Evolutionary conservation across 352 stramenopile species (phyloP), one percentile per base, ranked within the genome.

Genomic region (Phytophthora podocarpi): DNA sequence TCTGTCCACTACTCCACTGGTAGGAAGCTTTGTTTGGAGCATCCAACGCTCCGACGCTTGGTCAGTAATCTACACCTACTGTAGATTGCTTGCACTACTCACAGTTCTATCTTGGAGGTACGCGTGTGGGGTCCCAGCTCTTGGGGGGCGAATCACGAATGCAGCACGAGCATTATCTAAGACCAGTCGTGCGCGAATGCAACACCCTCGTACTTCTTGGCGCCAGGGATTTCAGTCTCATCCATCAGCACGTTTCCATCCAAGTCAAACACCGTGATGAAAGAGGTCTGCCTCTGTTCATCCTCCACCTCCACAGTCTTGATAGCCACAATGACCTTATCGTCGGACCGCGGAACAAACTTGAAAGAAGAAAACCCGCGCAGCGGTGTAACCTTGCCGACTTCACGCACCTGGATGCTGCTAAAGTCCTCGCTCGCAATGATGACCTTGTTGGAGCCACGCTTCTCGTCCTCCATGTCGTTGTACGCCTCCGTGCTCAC

Each of bases 401-500:
- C 76, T 18, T 90, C 76, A 26, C 82, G 65, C 45, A 97, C 86
- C 24, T 93, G 59, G 27, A 97, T 85, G 36, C 67, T 77, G 46
- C 79, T 91, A 49, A 98, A 98, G 64, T 97, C 84, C 54, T 97
- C 89, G 31, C 87, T 92, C 12, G 88, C 88, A 58, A 97, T 79
- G 8, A 98, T 75, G 26, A 98, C 52, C 67, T 95, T 87, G 69
- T 98, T 97, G 15, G 85, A 93, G 30, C 91, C 91, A 32, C 89
- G 85, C 48, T 75, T 89, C 70, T 99, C 98, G 67, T 99, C 98
- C 39, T 89, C 50, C 50, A 93, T 86, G 57, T 99, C 97, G 74
- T 99, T 96, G 73, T 99, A 99, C 10, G 76, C 62, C 30, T 98
- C 82, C 1, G 72, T 89, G 46, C 94, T 99, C 55, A 99, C 93